phyloP scores from a whole-genome alignment of 176 grass and related monocot species.

The Oryza officinalis region DNA sequence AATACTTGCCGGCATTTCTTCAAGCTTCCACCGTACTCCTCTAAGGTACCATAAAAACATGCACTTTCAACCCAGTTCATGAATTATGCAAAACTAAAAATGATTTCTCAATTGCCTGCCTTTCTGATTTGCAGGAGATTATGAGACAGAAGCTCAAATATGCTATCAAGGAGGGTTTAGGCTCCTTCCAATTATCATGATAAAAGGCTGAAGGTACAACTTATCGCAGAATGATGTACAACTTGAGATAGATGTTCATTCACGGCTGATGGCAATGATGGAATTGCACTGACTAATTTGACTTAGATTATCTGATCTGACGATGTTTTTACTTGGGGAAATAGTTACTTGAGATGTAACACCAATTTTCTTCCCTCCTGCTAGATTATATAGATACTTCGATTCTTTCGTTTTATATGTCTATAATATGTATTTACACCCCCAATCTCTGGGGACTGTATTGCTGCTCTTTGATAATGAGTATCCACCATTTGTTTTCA shows the following conservation, averaged over 20 bases:
- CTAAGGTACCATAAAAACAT: conserved; percentile 51
- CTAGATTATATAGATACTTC: background rate
- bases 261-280: background rate
- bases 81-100: background rate
- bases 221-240: background rate
- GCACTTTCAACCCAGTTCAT: conserved; percentile 1
- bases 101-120: background rate
- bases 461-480: background rate
- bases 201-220: background rate
- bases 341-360: conserved; percentile 6
- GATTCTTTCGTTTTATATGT: background rate
- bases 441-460: background rate
- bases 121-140: conserved; percentile 43
- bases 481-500: background rate
- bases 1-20: conserved; percentile 73
- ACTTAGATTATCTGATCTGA: background rate
- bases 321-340: background rate
- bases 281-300: background rate
- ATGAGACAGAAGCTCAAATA: conserved; percentile 56
- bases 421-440: background rate
- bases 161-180: conserved; percentile 49
- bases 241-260: background rate
- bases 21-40: conserved; percentile 77
- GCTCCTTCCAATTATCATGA: conserved; percentile 64
- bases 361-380: background rate